Conservation (phyloP, 2,329 filamentous ascomycete species). For the Daldinia sp. region DNA sequence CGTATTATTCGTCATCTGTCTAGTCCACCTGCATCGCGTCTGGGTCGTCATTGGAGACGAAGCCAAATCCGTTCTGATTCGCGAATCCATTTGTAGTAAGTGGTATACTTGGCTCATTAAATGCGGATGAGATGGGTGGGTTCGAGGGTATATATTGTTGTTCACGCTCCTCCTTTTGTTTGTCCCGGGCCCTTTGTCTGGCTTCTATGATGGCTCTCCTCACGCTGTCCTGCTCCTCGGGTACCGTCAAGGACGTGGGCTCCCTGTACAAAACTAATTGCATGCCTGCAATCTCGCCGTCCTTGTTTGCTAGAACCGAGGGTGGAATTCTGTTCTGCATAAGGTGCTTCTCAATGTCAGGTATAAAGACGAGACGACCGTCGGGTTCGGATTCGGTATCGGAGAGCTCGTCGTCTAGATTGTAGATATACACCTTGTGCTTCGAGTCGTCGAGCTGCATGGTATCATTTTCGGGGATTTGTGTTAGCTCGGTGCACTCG, state of each 20-base stretch:
- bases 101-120: not conserved
- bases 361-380: conserved; percentile 77
- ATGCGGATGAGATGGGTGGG: not conserved
- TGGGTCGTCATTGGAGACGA: conserved; percentile 50
- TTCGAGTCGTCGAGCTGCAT: conserved; percentile 91
- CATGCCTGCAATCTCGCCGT: conserved; percentile 66
- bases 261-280: conserved; percentile 87
- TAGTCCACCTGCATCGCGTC: conserved; percentile 74
- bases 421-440: conserved; percentile 88
- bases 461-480: conserved; percentile 57
- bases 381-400: conserved; percentile 64
- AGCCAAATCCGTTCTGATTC: not conserved
- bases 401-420: conserved; percentile 86
- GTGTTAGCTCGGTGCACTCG: conserved; percentile 32
- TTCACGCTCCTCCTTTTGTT: conserved; percentile 55
- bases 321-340: conserved; percentile 73
- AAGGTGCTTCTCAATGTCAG: conserved; percentile 85
- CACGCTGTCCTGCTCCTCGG: conserved; percentile 78
- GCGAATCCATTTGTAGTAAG: conserved; percentile 15
- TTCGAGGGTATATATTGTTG: conserved; percentile 28
- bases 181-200: conserved; percentile 71
- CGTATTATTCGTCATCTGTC: conserved; percentile 18
- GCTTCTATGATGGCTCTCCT: conserved; percentile 85
- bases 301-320: conserved; percentile 67
- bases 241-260: conserved; percentile 77